Conservation (phyloP, 495 filamentous ascomycete genomes). For the Aspergillus diversus region DNA sequence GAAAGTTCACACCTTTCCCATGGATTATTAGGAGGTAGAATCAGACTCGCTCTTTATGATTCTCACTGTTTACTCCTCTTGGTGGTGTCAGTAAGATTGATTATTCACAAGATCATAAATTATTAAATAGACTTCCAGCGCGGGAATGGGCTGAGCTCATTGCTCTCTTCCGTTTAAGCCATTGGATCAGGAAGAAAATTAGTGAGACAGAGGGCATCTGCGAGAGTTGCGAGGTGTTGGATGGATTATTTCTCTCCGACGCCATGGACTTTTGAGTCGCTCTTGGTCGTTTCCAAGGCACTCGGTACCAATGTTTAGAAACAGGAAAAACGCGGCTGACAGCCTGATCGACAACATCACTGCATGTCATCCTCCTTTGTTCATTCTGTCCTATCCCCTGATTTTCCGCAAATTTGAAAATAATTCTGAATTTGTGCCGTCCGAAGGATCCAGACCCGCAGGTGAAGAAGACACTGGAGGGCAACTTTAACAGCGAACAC, state of each 20-base stretch:
- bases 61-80: background rate
- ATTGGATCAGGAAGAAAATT: background rate
- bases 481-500: too few species aligned
- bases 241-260: background rate
- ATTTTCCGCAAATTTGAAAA: background rate
- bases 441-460: conserved; percentile 16
- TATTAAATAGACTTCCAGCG: background rate
- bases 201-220: background rate
- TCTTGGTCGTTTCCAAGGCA: background rate
- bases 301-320: background rate
- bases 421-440: background rate
- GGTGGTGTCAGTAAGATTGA: background rate
- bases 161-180: background rate
- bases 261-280: background rate
- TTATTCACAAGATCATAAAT: background rate
- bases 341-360: conserved; percentile 15
- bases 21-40: too few species aligned
- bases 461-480: too few species aligned
- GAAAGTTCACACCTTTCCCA: conserved; percentile 3
- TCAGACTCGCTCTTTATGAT: conserved; percentile 2
- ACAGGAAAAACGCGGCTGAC: conserved; percentile 15
- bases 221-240: background rate
- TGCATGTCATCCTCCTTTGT: conserved; percentile 22
- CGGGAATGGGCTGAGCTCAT: background rate
- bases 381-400: conserved; percentile 1